phyloP scores from a whole-genome alignment of 768 basidiomycete genomes.

The Collybiopsis luxurians region DNA sequence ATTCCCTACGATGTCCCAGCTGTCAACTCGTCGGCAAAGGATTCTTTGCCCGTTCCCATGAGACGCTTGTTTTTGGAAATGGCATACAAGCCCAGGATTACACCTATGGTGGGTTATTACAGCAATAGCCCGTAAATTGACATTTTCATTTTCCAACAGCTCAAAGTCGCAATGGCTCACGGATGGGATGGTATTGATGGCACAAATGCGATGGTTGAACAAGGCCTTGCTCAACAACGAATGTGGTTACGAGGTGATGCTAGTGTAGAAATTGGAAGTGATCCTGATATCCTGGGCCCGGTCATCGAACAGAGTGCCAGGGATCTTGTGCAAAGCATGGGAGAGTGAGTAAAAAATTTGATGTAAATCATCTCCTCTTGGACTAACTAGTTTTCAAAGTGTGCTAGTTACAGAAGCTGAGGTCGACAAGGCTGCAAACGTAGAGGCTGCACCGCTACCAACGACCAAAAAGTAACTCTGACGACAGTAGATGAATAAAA shows the following conservation, averaged over 20 bases:
- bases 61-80: constrained; percentile 32
- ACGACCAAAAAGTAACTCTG: no score
- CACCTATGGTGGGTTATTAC: constrained; percentile 19
- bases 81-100: constrained; percentile 33
- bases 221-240: constrained; percentile 36
- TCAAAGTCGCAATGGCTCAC: constrained; percentile 29
- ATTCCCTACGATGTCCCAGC: constrained; percentile 23
- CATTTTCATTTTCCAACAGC: background rate
- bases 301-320: constrained; percentile 44
- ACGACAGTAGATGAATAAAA: no score
- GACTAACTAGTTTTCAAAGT: background rate
- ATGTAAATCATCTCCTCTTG: background rate
- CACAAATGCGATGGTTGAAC: constrained; percentile 34
- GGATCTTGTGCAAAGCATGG: constrained; percentile 30
- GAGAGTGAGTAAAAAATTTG: constrained; percentile 16
- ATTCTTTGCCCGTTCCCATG: constrained; percentile 24
- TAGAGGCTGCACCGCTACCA: background rate
- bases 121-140: background rate
- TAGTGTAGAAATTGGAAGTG: constrained; percentile 2
- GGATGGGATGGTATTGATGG: constrained; percentile 33
- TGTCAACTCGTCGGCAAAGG: background rate
- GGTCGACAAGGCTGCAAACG: background rate
- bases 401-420: constrained; percentile 1
- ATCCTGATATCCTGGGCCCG: constrained; percentile 26
- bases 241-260: constrained; percentile 26